These are phyloP conservation scores for Cladophialophora bantiana DNA, from an alignment of 2,329 filamentous ascomycete genomes.

Conservation along the genomic window DNA sequence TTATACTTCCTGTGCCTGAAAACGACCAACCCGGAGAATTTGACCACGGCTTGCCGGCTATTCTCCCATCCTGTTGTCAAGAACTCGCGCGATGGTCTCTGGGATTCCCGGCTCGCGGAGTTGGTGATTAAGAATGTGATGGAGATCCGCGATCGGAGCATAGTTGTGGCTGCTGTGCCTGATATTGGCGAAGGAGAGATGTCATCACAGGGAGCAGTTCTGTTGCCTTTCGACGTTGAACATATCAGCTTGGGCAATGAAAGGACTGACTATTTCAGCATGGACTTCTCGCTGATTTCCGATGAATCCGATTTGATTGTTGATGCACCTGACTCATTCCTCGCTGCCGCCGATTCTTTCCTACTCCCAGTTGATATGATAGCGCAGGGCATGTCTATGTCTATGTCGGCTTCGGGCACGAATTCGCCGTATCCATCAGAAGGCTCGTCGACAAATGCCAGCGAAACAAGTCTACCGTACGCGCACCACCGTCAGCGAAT, in stretches of 20 bases:
- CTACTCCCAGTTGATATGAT: neutral
- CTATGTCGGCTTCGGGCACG: neutral
- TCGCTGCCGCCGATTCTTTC: neutral
- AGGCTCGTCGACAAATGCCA: neutral
- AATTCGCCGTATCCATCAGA: neutral
- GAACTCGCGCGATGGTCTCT: constrained; percentile 39
- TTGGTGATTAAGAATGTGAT: constrained; percentile 30
- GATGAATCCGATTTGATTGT: neutral
- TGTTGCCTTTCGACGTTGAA: neutral
- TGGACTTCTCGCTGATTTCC: neutral
- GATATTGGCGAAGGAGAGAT: neutral
- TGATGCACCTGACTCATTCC: neutral
- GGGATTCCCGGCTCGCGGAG: constrained; percentile 37
- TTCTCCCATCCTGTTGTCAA: constrained; percentile 31
- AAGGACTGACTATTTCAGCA: neutral
- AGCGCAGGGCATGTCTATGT: neutral
- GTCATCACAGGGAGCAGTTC: too few relatives aligned
- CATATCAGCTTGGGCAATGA: neutral
- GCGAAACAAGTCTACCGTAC: neutral
- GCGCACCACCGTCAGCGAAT: neutral
- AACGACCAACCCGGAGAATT: constrained; percentile 25
- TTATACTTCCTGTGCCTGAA: constrained; percentile 42
- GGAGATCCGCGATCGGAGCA: constrained; percentile 6
- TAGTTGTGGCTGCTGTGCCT: neutral
- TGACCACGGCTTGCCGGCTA: constrained; percentile 29